Conservation (phyloP, 2,329 filamentous ascomycete species). For the Alternaria arborescens region DNA sequence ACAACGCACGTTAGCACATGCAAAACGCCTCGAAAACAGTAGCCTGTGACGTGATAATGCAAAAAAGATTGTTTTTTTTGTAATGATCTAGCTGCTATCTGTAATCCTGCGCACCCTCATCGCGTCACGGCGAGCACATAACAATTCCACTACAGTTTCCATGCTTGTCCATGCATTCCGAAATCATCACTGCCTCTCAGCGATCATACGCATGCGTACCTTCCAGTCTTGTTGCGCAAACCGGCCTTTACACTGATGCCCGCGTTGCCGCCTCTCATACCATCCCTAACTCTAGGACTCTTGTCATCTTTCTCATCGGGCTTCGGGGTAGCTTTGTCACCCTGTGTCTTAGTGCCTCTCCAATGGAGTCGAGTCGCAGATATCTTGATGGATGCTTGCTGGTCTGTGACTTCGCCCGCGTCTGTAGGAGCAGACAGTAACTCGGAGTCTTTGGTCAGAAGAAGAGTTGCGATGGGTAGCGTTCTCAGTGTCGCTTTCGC, state of each 20-base stretch:
- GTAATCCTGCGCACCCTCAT: neutral
- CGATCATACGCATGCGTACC: neutral
- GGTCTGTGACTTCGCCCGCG: neutral
- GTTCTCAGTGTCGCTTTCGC: neutral
- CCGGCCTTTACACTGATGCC: neutral
- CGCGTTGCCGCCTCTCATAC: neutral
- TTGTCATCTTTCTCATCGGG: neutral
- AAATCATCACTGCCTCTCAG: neutral
- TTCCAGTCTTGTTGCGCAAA: neutral
- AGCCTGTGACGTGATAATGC: neutral
- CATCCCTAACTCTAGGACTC: neutral
- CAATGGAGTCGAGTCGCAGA: neutral
- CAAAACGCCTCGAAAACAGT: neutral
- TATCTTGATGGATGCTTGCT: neutral
- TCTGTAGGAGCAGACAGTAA: neutral
- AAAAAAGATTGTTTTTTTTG: neutral
- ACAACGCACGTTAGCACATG: neutral
- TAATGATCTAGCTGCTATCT: neutral
- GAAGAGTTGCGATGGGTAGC: neutral
- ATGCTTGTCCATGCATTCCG: neutral
- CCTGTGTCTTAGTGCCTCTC: neutral
- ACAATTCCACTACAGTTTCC: neutral
- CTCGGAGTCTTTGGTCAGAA: neutral
- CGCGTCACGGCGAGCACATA: neutral
- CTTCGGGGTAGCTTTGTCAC: neutral